A percentile compares a stretch with the other conserved stretches of the same genome.
Evolutionary conservation across 2,329 filamentous ascomycete genomes (phyloP).

Genomic region (Penicillium brasilianum): DNA sequence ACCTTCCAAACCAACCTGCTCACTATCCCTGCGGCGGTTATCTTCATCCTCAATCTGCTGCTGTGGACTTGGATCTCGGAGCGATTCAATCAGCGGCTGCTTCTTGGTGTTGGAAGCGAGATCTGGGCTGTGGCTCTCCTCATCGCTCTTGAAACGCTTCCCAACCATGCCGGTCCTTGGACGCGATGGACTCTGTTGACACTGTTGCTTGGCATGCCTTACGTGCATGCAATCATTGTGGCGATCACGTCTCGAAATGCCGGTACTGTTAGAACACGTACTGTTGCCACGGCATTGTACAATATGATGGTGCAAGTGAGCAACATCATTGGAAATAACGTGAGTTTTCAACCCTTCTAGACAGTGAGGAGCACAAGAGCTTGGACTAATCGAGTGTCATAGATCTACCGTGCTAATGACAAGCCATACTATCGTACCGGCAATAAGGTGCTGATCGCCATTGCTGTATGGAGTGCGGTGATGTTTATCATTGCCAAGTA

Average conservation of each 20-base stretch:
- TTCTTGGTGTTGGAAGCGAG: constrained; percentile 59
- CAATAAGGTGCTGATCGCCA: constrained; percentile 62
- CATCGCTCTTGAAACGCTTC: constrained; percentile 57
- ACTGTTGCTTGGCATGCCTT: constrained; percentile 61
- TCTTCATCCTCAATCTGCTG: constrained; percentile 64
- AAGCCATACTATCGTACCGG: constrained; percentile 62
- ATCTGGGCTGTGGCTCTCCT: constrained; percentile 60
- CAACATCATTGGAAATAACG: constrained; percentile 48
- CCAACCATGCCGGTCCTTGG: constrained; percentile 57
- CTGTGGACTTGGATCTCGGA: constrained; percentile 60
- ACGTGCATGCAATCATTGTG: constrained; percentile 62
- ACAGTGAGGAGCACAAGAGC: not conserved
- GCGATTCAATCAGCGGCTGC: constrained; percentile 59
- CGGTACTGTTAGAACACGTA: constrained; percentile 49
- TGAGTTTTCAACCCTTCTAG: constrained; percentile 26
- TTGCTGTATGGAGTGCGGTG: constrained; percentile 56
- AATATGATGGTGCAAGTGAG: constrained; percentile 54
- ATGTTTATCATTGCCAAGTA: constrained; percentile 54
- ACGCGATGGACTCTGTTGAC: constrained; percentile 57
- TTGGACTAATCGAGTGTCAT: constrained; percentile 24
- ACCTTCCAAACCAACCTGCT: constrained; percentile 68
- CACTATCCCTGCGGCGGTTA: constrained; percentile 62
- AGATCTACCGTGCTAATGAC: constrained; percentile 63
- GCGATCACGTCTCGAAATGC: constrained; percentile 52
- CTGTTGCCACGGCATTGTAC: constrained; percentile 52